Evolutionary conservation across 495 filamentous ascomycete genomes (phyloP).

Genomic region (Diplogelasinospora grovesii): DNA sequence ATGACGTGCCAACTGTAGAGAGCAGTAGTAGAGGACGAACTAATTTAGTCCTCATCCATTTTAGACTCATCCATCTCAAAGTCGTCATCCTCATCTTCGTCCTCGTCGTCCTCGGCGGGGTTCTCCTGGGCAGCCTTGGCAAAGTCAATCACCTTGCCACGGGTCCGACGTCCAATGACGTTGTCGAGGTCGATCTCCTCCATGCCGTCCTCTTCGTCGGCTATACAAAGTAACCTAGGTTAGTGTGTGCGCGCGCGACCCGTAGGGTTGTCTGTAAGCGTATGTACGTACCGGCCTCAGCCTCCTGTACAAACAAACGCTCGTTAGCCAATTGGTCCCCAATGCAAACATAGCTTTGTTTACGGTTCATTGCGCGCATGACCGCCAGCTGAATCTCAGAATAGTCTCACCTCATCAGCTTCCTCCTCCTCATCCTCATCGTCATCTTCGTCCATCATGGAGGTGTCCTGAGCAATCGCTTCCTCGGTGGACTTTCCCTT

Average conservation of each 20-base stretch:
- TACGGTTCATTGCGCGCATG: background rate
- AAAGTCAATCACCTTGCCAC: constrained; percentile 75
- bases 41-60: constrained; percentile 43
- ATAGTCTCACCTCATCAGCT: constrained; percentile 53
- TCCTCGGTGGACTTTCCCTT: constrained; percentile 55
- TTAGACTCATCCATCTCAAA: constrained; percentile 27
- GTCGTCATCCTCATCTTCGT: constrained; percentile 72
- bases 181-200: constrained; percentile 84
- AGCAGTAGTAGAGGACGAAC: too few relatives aligned
- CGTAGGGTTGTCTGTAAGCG: constrained; percentile 5
- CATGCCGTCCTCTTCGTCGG: constrained; percentile 71
- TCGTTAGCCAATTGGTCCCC: constrained; percentile 18
- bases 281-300: constrained; percentile 37
- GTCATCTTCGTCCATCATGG: constrained; percentile 64
- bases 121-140: constrained; percentile 67
- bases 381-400: background rate
- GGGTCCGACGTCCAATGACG: constrained; percentile 88
- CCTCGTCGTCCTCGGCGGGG: constrained; percentile 65
- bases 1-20: too few relatives aligned
- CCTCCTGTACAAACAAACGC: constrained; percentile 16
- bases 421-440: constrained; percentile 57
- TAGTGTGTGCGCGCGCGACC: constrained; percentile 2
- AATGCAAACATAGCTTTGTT: background rate
- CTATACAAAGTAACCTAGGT: constrained; percentile 7
- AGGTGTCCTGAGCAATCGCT: constrained; percentile 45